Percentiles rank a stretch among this genome's conserved stretches.
phyloP scores from a whole-genome alignment of 352 stramenopile species.

The Phytopythium vexans region DNA sequence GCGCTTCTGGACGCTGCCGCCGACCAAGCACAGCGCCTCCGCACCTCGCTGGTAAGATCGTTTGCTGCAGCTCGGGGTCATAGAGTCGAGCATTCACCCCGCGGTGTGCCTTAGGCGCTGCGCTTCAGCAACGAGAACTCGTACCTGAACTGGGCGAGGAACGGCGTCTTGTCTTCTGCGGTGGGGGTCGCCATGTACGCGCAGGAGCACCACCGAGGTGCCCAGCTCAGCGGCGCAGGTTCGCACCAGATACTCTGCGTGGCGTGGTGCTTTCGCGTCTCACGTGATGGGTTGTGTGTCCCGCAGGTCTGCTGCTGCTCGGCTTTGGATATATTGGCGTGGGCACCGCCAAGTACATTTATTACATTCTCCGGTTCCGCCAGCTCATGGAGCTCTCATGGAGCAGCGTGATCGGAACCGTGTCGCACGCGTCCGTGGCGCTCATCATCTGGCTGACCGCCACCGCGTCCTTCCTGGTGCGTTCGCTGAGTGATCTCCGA shows the following conservation, averaged over 20 bases:
- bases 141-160: slow-evolving; percentile 86
- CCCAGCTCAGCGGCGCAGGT: slow-evolving; percentile 79
- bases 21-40: too few species aligned
- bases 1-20: too few species aligned
- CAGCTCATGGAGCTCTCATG: slow-evolving; percentile 86
- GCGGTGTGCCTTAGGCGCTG: slow-evolving; percentile 33
- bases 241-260: background rate
- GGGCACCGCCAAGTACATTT: slow-evolving; percentile 87
- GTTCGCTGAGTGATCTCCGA: background rate
- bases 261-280: background rate
- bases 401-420: slow-evolving; percentile 79
- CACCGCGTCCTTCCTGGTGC: slow-evolving; percentile 82
- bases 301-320: slow-evolving; percentile 62
- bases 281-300: background rate
- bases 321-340: slow-evolving; percentile 88
- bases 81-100: too few species aligned
- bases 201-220: slow-evolving; percentile 83
- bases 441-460: slow-evolving; percentile 84
- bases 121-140: slow-evolving; percentile 88
- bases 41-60: too few species aligned
- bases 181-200: slow-evolving; percentile 87
- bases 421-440: slow-evolving; percentile 77
- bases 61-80: too few species aligned
- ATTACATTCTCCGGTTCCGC: slow-evolving; percentile 87
- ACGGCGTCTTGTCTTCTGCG: slow-evolving; percentile 76